These are phyloP conservation scores for Colletotrichum magnum DNA, from an alignment of 2,329 filamentous ascomycete genomes.

Conservation along the genomic window DNA sequence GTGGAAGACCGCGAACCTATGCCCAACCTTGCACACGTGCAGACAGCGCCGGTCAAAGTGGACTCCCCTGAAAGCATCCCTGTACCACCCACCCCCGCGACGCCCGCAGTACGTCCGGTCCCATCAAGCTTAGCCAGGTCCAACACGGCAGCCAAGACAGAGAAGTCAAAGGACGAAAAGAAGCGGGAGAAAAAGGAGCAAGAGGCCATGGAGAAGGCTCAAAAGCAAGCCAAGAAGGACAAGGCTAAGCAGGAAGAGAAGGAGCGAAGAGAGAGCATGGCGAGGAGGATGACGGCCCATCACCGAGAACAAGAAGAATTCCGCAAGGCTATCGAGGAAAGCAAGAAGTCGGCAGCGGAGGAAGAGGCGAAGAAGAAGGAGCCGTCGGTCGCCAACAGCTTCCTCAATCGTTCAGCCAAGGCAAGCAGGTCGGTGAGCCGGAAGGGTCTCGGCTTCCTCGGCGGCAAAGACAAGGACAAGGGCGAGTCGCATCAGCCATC, in stretches of 20 bases:
- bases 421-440: conserved; percentile 85
- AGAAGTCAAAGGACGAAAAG: conserved; percentile 72
- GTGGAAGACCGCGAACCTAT: conserved; percentile 66
- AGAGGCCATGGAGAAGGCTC: conserved; percentile 66
- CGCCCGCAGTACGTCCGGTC: conserved; percentile 47
- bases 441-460: conserved; percentile 79
- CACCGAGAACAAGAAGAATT: conserved; percentile 74
- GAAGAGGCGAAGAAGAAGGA: conserved; percentile 58
- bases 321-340: conserved; percentile 75
- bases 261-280: conserved; percentile 54
- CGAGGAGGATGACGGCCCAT: conserved; percentile 52
- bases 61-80: conserved; percentile 45
- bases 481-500: conserved; percentile 44
- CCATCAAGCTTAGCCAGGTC: conserved; percentile 43
- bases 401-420: conserved; percentile 77
- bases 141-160: conserved; percentile 41
- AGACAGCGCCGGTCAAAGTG: conserved; percentile 69
- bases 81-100: conserved; percentile 51
- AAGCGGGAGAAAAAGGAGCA: conserved; percentile 79
- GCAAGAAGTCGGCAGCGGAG: conserved; percentile 72
- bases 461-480: conserved; percentile 65
- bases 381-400: conserved; percentile 57
- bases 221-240: conserved; percentile 62
- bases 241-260: conserved; percentile 61
- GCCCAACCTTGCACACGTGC: conserved; percentile 74